Percentiles rank a stretch among this genome's conserved stretches.
These are phyloP conservation scores for Kwoniella europaea DNA, from an alignment of 768 basidiomycete species.

Conservation along the genomic window DNA sequence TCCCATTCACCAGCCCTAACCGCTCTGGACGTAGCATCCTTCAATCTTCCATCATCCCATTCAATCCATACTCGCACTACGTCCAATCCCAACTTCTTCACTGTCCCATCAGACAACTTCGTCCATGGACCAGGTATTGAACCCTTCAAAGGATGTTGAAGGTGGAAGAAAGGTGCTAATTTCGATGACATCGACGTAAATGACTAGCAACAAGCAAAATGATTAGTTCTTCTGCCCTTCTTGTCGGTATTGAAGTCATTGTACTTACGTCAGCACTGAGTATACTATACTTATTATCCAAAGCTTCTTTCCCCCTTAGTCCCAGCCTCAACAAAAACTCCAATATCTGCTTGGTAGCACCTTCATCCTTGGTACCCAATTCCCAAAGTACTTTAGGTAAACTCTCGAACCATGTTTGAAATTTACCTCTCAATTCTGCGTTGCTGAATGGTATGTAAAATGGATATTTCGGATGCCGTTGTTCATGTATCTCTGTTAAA, in stretches of 20 bases:
- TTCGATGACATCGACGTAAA: slow-evolving; percentile 65
- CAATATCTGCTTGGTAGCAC: slow-evolving; percentile 67
- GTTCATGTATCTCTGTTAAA: slow-evolving; percentile 67
- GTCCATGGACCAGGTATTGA: slow-evolving; percentile 75
- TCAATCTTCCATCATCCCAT: slow-evolving; percentile 35
- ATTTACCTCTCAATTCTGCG: slow-evolving; percentile 13
- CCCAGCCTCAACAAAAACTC: slow-evolving; percentile 65
- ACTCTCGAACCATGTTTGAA: slow-evolving; percentile 71
- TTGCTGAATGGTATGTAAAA: slow-evolving; percentile 45
- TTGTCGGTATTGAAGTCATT: neutral
- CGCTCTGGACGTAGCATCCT: slow-evolving; percentile 23
- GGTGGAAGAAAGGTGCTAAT: slow-evolving; percentile 77
- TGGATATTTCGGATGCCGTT: slow-evolving; percentile 41
- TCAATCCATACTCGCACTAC: slow-evolving; percentile 59
- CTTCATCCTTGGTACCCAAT: slow-evolving; percentile 66
- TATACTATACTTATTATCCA: slow-evolving; percentile 23
- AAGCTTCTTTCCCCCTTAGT: slow-evolving; percentile 34
- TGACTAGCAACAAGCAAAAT: slow-evolving; percentile 59
- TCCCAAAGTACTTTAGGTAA: slow-evolving; percentile 88
- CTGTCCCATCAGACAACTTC: slow-evolving; percentile 61
- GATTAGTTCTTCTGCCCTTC: neutral
- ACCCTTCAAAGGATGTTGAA: slow-evolving; percentile 77
- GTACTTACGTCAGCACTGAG: slow-evolving; percentile 20
- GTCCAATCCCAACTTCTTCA: slow-evolving; percentile 71
- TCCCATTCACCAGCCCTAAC: slow-evolving; percentile 11